phyloP scores from a whole-genome alignment of 2,329 filamentous ascomycete species.

The Fusarium nanum region DNA sequence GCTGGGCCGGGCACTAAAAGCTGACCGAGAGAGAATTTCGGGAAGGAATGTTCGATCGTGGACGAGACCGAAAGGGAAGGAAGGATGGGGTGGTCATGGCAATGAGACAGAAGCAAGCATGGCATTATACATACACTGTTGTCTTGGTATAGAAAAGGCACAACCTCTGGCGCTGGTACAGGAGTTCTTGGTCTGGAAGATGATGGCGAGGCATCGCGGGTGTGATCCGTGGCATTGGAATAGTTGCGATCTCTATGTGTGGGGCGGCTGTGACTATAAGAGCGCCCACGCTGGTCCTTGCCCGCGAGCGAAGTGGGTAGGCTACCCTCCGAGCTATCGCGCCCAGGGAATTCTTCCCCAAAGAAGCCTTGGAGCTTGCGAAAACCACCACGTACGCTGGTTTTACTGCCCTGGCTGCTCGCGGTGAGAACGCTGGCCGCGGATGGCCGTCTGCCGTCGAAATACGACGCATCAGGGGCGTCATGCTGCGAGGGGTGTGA shows the following conservation, averaged over 20 bases:
- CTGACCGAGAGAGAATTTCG: slow-evolving; percentile 17
- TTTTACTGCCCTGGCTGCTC: slow-evolving; percentile 85
- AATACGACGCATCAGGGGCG: slow-evolving; percentile 69
- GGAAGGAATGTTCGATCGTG: slow-evolving; percentile 32
- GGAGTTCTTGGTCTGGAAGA: slow-evolving; percentile 86
- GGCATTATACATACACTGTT: slow-evolving; percentile 66
- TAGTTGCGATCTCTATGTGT: slow-evolving; percentile 80
- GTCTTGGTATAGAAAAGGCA: slow-evolving; percentile 97
- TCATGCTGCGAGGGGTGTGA: slow-evolving; percentile 58
- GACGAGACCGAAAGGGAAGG: slow-evolving; percentile 15
- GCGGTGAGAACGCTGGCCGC: slow-evolving; percentile 83
- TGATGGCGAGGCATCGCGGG: slow-evolving; percentile 78
- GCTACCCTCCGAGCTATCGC: slow-evolving; percentile 79
- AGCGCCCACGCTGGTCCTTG: slow-evolving; percentile 73
- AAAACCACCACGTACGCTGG: slow-evolving; percentile 75
- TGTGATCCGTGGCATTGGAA: slow-evolving; percentile 79
- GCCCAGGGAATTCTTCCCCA: slow-evolving; percentile 84
- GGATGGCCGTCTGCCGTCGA: slow-evolving; percentile 85
- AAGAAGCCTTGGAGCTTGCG: slow-evolving; percentile 93
- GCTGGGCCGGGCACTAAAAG: slow-evolving; percentile 15
- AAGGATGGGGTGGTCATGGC: slow-evolving; percentile 19
- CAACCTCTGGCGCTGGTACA: slow-evolving; percentile 89
- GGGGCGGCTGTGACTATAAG: slow-evolving; percentile 69
- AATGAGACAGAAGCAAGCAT: slow-evolving; percentile 44
- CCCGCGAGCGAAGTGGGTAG: slow-evolving; percentile 60